Evolutionary conservation across 345 rosid species (phyloP).

Genomic region (Dovyalis caffra): DNA sequence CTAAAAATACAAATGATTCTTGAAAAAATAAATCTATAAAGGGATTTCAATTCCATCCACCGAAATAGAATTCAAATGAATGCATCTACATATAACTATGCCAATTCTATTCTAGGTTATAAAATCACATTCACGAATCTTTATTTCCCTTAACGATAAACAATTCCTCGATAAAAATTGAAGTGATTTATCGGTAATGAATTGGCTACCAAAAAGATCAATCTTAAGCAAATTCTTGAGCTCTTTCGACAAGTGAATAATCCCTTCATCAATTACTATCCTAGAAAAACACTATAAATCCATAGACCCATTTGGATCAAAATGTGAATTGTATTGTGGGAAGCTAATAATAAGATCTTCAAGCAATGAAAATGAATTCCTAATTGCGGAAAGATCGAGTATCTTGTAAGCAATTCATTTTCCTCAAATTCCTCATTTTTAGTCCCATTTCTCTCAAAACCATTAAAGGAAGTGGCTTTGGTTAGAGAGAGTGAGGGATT

Average conservation of each 20-base stretch:
- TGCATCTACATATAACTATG: conserved; percentile 32
- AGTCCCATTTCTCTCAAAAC: conserved; percentile 27
- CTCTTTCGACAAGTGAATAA: conserved; percentile 42
- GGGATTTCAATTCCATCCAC: conserved; percentile 40
- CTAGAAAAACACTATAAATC: conserved; percentile 10
- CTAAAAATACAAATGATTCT: conserved; percentile 41
- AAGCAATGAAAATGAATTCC: conserved; percentile 47
- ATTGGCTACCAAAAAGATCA: conserved; percentile 62
- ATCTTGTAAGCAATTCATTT: conserved; percentile 29
- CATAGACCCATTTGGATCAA: conserved; percentile 26
- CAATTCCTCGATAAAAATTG: conserved; percentile 41
- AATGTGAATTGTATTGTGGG: conserved; percentile 26
- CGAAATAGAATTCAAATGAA: conserved; percentile 40
- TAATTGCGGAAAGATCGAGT: conserved; percentile 44
- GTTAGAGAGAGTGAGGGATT: conserved; percentile 44
- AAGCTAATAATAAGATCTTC: conserved; percentile 63
- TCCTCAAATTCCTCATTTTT: conserved; percentile 37
- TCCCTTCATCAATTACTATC: no score
- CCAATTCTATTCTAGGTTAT: conserved; percentile 50
- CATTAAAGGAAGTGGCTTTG: conserved; percentile 34
- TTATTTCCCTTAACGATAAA: conserved; percentile 39
- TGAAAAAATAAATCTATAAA: conserved; percentile 24
- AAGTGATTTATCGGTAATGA: conserved; percentile 59
- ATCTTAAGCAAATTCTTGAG: conserved; percentile 48
- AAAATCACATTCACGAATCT: conserved; percentile 56